Conservation (phyloP, 2,329 filamentous ascomycete species). For the Calonectria leucothoes region DNA sequence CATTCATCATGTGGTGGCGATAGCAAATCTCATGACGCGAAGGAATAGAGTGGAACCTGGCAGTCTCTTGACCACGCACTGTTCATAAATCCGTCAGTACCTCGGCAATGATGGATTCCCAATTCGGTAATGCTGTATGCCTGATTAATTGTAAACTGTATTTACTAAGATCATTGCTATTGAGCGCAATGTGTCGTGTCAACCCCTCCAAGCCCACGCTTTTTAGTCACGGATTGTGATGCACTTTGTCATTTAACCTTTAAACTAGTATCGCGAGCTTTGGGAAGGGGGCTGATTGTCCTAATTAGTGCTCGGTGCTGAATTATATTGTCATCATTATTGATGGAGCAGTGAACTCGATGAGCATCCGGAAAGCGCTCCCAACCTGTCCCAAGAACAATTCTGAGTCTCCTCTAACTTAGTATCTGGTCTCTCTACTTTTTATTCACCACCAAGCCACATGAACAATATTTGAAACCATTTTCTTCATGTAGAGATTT, state of each 20-base stretch:
- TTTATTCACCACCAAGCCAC: constrained; percentile 7
- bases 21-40: neutral
- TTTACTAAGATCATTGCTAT: neutral
- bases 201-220: neutral
- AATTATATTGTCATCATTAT: neutral
- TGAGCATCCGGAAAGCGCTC: neutral
- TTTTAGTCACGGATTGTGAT: neutral
- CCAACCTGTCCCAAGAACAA: neutral
- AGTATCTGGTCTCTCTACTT: neutral
- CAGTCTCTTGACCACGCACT: neutral
- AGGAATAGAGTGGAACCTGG: neutral
- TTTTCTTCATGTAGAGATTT: neutral
- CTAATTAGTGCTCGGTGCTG: no score
- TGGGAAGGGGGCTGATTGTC: no score
- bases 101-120: neutral
- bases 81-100: neutral
- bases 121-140: neutral
- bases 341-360: neutral
- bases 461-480: constrained; percentile 12
- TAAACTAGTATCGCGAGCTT: neutral
- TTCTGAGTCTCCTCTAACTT: neutral
- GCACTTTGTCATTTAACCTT: neutral
- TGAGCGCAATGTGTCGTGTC: neutral
- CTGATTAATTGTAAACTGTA: neutral
- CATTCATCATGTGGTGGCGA: neutral